Percentiles rank a stretch among this genome's conserved stretches.
Evolutionary conservation across 306 rosid genomes (phyloP).

Genomic region (Cyamopsis tetragonoloba): DNA sequence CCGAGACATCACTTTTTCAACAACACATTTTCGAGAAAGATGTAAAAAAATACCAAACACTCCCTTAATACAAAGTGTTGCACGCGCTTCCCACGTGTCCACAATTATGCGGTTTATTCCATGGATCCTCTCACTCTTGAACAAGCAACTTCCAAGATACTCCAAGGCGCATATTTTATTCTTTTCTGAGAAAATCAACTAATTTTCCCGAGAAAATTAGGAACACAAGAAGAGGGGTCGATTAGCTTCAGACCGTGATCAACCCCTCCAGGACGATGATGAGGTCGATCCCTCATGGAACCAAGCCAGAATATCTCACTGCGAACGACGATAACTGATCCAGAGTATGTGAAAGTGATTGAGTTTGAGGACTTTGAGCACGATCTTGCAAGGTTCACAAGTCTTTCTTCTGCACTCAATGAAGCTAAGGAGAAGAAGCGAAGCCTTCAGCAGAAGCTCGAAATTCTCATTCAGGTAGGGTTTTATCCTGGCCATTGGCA

Average conservation of each 20-base stretch:
- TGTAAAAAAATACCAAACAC: too few species aligned
- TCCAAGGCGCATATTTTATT: not conserved
- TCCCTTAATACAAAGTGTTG: too few species aligned
- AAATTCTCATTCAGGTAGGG: conserved; percentile 62
- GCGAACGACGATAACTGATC: conserved; percentile 35
- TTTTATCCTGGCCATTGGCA: conserved; percentile 25
- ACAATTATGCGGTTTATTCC: not conserved
- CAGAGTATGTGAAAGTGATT: conserved; percentile 46
- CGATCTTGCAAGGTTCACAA: conserved; percentile 71
- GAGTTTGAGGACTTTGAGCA: conserved; percentile 89
- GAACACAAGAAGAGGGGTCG: conserved; percentile 16
- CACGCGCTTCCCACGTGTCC: conserved; percentile 26
- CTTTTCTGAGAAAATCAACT: not conserved
- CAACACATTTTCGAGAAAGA: too few species aligned
- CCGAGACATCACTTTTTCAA: too few species aligned
- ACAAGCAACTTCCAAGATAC: too few species aligned
- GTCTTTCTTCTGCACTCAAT: conserved; percentile 76
- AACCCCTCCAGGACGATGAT: conserved; percentile 62
- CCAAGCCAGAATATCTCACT: conserved; percentile 26
- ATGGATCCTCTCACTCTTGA: not conserved
- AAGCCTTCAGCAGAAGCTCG: conserved; percentile 57
- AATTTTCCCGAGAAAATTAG: conserved; percentile 32
- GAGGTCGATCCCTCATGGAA: conserved; percentile 76
- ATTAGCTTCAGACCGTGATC: conserved; percentile 35
- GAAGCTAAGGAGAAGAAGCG: conserved; percentile 59